Conservation (phyloP, 371 early-diverging fungal species). For the Dichotomocladium elegans region DNA sequence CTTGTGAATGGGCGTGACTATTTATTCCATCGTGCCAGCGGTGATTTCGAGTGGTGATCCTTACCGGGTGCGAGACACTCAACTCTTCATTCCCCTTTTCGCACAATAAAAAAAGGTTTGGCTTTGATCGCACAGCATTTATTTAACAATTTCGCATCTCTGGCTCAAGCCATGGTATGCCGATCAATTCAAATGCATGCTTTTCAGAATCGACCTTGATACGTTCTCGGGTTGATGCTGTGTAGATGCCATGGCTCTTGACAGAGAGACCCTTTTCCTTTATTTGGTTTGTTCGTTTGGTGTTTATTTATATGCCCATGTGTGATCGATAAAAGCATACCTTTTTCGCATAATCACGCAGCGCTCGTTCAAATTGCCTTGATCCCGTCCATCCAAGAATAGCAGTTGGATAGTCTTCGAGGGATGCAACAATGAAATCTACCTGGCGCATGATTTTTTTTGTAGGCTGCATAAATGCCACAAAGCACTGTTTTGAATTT, state of each 20-base stretch:
- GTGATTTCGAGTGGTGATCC: slow-evolving; percentile 91
- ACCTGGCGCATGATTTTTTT: slow-evolving; percentile 41
- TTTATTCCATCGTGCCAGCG: slow-evolving; percentile 88
- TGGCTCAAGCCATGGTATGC: slow-evolving; percentile 40
- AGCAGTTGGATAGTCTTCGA: slow-evolving; percentile 27
- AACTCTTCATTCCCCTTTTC: background rate
- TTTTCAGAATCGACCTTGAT: slow-evolving; percentile 23
- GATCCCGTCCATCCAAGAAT: slow-evolving; percentile 54
- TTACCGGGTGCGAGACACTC: background rate
- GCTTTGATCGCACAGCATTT: background rate
- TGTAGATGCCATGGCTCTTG: slow-evolving; percentile 30
- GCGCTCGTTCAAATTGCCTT: slow-evolving; percentile 35
- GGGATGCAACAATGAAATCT: slow-evolving; percentile 42
- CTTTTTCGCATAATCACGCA: slow-evolving; percentile 35
- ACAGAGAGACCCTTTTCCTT: slow-evolving; percentile 27
- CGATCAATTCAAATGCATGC: slow-evolving; percentile 32
- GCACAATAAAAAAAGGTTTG: background rate
- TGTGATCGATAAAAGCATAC: too few relatives aligned
- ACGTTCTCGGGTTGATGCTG: slow-evolving; percentile 8
- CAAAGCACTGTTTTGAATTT: slow-evolving; percentile 26
- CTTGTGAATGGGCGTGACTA: slow-evolving; percentile 92
- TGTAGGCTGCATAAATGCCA: slow-evolving; percentile 46
- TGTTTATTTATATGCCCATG: too few relatives aligned
- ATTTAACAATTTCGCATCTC: slow-evolving; percentile 41
- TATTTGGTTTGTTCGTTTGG: too few relatives aligned